phyloP scores from a whole-genome alignment of 176 grass and related monocot genomes.

The Thinopyrum elongatum region DNA sequence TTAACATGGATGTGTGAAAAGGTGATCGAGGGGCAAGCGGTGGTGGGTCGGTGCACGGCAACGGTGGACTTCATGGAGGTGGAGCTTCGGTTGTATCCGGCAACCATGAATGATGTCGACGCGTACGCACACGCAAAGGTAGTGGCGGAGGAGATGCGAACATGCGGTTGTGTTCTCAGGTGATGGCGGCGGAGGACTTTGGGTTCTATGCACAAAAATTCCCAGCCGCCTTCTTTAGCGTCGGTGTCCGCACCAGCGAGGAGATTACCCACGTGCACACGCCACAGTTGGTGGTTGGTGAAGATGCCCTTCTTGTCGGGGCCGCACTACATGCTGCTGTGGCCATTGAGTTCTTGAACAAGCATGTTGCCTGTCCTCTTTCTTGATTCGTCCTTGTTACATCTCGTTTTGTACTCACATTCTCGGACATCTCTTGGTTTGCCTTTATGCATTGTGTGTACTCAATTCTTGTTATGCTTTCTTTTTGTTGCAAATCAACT shows the following conservation, averaged over 20 bases:
- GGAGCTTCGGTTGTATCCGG: not conserved
- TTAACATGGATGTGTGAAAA: not conserved
- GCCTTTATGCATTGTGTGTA: too few relatives aligned
- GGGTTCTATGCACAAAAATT: not conserved
- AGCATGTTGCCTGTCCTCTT: not conserved
- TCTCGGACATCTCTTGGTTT: too few relatives aligned
- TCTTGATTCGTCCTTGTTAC: not conserved
- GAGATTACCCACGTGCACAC: not conserved
- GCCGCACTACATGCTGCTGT: constrained; percentile 60
- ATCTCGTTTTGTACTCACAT: too few relatives aligned
- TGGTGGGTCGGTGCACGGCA: not conserved
- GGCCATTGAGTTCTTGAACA: constrained; percentile 54
- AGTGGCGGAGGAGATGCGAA: not conserved
- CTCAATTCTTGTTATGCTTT: too few relatives aligned
- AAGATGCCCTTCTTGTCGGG: not conserved
- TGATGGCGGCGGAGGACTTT: not conserved
- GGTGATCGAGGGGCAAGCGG: not conserved
- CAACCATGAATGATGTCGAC: not conserved
- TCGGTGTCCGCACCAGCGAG: not conserved
- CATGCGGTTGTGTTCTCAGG: not conserved
- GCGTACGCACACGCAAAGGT: not conserved
- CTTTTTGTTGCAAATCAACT: too few relatives aligned
- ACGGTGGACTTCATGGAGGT: not conserved
- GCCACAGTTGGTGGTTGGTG: not conserved
- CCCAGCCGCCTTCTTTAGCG: not conserved